phyloP scores from a whole-genome alignment of 345 rosid species.

The Pseudoturritis turrita region DNA sequence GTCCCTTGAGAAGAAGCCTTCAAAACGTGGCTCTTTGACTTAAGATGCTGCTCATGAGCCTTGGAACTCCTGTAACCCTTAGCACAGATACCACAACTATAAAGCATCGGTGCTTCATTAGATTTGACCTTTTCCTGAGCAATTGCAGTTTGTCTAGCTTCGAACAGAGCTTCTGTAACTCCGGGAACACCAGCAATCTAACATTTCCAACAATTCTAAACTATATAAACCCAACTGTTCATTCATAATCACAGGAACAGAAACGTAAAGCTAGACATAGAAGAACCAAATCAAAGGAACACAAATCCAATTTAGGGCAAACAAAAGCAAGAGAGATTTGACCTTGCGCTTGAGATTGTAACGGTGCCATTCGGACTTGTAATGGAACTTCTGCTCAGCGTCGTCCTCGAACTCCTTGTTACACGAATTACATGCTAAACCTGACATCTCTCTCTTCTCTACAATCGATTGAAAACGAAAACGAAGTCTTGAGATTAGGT shows the following conservation, averaged over 20 bases:
- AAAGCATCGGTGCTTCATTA: conserved; percentile 61
- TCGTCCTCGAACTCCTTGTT: conserved; percentile 75
- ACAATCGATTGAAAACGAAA: not conserved
- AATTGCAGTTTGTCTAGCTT: conserved; percentile 70
- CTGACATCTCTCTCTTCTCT: conserved; percentile 43
- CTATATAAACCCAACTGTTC: not conserved
- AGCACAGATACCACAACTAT: conserved; percentile 65
- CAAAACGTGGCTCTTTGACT: conserved; percentile 56
- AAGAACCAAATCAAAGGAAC: not conserved
- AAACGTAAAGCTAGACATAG: not conserved
- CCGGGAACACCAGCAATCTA: conserved; percentile 98
- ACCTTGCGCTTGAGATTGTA: conserved; percentile 99
- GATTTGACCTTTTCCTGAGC: conserved; percentile 56
- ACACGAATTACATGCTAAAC: conserved; percentile 83
- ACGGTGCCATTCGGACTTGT: conserved; percentile 99
- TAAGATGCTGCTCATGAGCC: conserved; percentile 82
- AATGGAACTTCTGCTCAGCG: conserved; percentile 77
- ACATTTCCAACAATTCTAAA: not conserved
- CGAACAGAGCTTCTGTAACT: conserved; percentile 79
- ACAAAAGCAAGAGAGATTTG: not conserved
- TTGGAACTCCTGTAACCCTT: conserved; percentile 80
- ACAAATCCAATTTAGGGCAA: not conserved
- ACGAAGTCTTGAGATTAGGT: not conserved
- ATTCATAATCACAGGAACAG: not conserved
- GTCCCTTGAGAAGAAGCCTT: conserved; percentile 54